Percentiles rank a stretch among this genome's conserved stretches.
Evolutionary conservation across 352 stramenopile genomes (phyloP).

Genomic region (Pythium plurisporium): DNA sequence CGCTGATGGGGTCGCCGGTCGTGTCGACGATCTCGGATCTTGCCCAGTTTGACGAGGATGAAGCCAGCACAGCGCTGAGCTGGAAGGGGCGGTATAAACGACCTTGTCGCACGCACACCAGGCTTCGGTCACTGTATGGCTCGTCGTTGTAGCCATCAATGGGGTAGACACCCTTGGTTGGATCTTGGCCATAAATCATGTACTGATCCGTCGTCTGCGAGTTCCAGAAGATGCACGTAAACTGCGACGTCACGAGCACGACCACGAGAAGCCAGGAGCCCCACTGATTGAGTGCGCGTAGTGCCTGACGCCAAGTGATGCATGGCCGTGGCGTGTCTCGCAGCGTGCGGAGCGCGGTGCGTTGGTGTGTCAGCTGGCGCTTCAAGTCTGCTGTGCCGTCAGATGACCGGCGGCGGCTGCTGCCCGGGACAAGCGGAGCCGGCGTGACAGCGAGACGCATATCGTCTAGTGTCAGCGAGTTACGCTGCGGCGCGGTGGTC

Average conservation of each 20-base stretch:
- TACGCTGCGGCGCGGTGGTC: too few species aligned
- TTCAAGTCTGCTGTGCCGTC: too few species aligned
- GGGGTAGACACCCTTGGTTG: neutral
- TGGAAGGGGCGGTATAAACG: slow-evolving; percentile 30
- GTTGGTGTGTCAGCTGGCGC: too few species aligned
- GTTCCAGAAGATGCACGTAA: slow-evolving; percentile 28
- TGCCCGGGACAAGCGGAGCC: too few species aligned
- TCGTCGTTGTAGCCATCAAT: slow-evolving; percentile 38
- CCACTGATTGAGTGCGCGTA: too few species aligned
- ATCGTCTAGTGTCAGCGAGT: too few species aligned
- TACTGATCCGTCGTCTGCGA: neutral
- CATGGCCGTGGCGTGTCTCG: too few species aligned
- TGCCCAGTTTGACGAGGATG: too few species aligned
- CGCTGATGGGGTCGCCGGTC: slow-evolving; percentile 14
- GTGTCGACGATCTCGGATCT: slow-evolving; percentile 10
- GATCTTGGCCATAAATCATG: slow-evolving; percentile 3
- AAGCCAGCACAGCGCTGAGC: slow-evolving; percentile 20
- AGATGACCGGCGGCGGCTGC: too few species aligned
- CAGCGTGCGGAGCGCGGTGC: too few species aligned
- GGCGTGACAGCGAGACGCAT: too few species aligned
- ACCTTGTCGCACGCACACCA: slow-evolving; percentile 31
- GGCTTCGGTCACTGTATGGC: slow-evolving; percentile 35
- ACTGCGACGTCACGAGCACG: slow-evolving; percentile 26
- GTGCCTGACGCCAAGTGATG: too few species aligned
- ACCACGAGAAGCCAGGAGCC: slow-evolving; percentile 26